These are phyloP conservation scores for Petunia axillaris DNA, from an alignment of 257 asterid species.

Conservation along the genomic window DNA sequence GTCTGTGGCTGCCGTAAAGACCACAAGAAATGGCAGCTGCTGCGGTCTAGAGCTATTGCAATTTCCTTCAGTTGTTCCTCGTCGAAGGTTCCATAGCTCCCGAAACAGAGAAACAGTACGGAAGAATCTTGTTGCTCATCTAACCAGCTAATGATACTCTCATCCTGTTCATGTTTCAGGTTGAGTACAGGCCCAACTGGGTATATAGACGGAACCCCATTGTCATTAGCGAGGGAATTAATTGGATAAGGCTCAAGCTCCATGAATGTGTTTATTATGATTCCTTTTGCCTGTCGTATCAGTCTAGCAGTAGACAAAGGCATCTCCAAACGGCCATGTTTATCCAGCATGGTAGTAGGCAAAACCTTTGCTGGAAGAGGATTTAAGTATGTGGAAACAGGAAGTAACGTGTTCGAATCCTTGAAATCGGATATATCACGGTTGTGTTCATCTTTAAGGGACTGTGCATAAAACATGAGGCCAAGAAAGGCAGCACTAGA, in stretches of 20 bases:
- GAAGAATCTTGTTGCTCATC: slow-evolving; percentile 31
- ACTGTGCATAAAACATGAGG: slow-evolving; percentile 19
- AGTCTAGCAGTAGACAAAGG: slow-evolving; percentile 14
- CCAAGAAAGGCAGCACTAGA: slow-evolving; percentile 44
- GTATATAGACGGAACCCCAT: slow-evolving; percentile 38
- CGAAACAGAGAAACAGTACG: slow-evolving; percentile 37
- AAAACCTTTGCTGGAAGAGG: slow-evolving; percentile 40
- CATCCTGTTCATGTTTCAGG: background rate
- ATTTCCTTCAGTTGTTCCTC: slow-evolving; percentile 35
- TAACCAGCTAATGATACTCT: slow-evolving; percentile 28
- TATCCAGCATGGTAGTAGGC: slow-evolving; percentile 30
- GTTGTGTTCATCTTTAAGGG: slow-evolving; percentile 20
- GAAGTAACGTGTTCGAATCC: slow-evolving; percentile 7
- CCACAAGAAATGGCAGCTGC: slow-evolving; percentile 31
- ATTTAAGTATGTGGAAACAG: slow-evolving; percentile 29
- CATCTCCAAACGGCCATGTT: slow-evolving; percentile 11
- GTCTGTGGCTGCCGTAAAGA: slow-evolving; percentile 22
- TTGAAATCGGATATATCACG: slow-evolving; percentile 27
- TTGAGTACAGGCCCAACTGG: slow-evolving; percentile 53
- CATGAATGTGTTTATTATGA: slow-evolving; percentile 50
- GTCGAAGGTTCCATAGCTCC: slow-evolving; percentile 33
- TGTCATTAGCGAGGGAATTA: slow-evolving; percentile 23
- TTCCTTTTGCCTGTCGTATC: slow-evolving; percentile 35
- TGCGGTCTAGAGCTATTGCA: slow-evolving; percentile 25
- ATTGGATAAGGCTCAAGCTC: slow-evolving; percentile 46